These are phyloP conservation scores for Diplodia corticola DNA, from an alignment of 2,329 filamentous ascomycete genomes.

Conservation along the genomic window DNA sequence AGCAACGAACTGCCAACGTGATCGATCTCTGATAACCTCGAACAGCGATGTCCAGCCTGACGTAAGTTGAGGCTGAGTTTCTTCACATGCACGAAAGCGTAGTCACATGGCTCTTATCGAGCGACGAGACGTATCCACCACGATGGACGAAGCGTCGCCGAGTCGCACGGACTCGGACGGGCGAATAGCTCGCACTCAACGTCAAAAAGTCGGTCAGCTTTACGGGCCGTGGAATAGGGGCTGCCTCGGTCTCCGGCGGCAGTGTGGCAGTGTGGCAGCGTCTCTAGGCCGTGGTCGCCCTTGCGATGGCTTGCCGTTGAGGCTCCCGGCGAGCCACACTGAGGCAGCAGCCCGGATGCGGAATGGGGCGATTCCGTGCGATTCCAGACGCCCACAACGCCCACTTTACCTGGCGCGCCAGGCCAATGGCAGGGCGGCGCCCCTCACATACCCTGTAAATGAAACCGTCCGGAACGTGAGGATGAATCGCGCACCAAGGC, in stretches of 20 bases:
- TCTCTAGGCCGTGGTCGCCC: neutral
- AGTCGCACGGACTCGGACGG: neutral
- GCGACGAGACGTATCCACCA: conserved; percentile 1
- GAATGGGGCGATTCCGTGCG: conserved; percentile 4
- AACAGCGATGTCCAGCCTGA: neutral
- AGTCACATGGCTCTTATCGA: conserved; percentile 4
- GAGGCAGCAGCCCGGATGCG: neutral
- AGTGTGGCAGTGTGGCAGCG: no score
- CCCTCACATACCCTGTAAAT: conserved; percentile 12
- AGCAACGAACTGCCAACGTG: neutral
- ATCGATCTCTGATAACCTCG: neutral
- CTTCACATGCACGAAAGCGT: neutral
- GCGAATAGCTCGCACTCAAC: neutral
- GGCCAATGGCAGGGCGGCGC: neutral
- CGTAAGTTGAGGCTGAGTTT: conserved; percentile 12
- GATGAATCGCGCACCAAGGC: neutral
- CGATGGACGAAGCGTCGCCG: conserved; percentile 10
- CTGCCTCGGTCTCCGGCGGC: neutral
- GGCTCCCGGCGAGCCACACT: neutral
- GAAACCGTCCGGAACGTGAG: conserved; percentile 5
- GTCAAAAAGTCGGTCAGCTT: conserved; percentile 12
- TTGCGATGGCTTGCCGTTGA: neutral
- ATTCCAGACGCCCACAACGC: neutral
- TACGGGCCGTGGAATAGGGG: neutral
- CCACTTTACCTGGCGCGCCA: neutral